Evolutionary conservation across 2,329 filamentous ascomycete species (phyloP), one percentile per base, ranked within the genome.

Genomic region (Tetracladium maxilliforme): DNA sequence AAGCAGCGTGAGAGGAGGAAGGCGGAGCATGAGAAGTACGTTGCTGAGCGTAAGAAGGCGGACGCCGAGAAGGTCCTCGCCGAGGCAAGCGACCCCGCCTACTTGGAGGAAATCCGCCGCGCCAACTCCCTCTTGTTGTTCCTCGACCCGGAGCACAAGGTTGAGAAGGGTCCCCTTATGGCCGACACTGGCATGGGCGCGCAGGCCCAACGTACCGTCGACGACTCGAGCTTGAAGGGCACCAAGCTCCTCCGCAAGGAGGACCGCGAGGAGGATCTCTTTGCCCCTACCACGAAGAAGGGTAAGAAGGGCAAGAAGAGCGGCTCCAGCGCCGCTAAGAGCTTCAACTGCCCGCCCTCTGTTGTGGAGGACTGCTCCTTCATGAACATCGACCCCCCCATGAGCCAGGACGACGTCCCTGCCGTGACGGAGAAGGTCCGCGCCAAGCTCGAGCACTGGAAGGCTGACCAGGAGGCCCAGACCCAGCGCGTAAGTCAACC

Each of bases 371-470:
- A 93, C 52, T 79, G 92, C 37, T 62, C 70, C 38, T 78, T 79
- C 52, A 67, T 95, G 47, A 76, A 76, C 41, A 71, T 95, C 38
- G 77, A 93, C 31, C 80, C 87, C 26, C 90, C 90, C 16, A 83
- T 87, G 66, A 80, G 72, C 52, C 71, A 83, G 44, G 65, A 73
- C 28, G 87, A 93, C 42, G 74, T 95, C 10, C 73, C 86, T 14
- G 61, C 61, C 31, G 70, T 79, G 10, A 59, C 82, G 23, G 84
- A 94, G 61, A 87, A 93, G 63, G 70, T 95, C 42, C 84, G 87
- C 56, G 80, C 72, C 45, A 95, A 95, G 70, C 65, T 95, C 26
- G 73, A 73, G 16, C 65, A 78, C 53, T 98, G 87, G 84, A 93
- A 92, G 65, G 61, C 69, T 26, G 80, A 93, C 55, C 90, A 95